Evolutionary conservation across 202 grass and related monocot genomes (phyloP).

Genomic region (Setaria italica): DNA sequence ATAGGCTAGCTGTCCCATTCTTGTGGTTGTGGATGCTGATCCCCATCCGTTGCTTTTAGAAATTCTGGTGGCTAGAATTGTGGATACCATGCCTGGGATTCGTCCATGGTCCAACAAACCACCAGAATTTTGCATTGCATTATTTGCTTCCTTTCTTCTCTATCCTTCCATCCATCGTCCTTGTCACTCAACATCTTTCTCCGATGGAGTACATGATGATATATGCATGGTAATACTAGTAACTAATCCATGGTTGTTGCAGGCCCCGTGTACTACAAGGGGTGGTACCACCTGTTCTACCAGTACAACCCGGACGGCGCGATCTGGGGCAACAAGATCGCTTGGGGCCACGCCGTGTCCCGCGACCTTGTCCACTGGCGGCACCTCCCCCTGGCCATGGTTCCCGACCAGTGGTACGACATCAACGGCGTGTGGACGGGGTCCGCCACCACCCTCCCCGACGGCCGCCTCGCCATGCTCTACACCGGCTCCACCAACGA

Average conservation of each 20-base stretch:
- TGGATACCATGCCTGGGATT: no score
- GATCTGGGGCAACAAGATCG: constrained; percentile 81
- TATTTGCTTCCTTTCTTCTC: no score
- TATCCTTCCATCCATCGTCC: no score
- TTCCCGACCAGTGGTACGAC: constrained; percentile 80
- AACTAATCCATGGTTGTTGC: background rate
- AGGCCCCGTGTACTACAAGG: constrained; percentile 84
- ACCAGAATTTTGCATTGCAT: background rate
- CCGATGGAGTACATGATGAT: no score
- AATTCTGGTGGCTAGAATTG: background rate
- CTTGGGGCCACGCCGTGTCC: constrained; percentile 76
- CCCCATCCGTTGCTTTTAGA: no score
- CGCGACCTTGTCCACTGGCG: constrained; percentile 76
- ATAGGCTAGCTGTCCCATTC: no score
- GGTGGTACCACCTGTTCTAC: constrained; percentile 89
- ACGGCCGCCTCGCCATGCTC: constrained; percentile 64
- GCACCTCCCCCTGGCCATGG: constrained; percentile 73
- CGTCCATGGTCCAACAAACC: background rate
- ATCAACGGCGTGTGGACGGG: constrained; percentile 79
- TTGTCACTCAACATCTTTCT: no score
- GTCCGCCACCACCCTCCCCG: constrained; percentile 72
- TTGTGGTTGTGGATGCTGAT: no score
- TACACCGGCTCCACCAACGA: constrained; percentile 79
- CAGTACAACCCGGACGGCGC: constrained; percentile 81
- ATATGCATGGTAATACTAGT: no score